Evolutionary conservation across 495 filamentous ascomycete species (phyloP).

Genomic region (Hyphodiscus hymeniophilus): DNA sequence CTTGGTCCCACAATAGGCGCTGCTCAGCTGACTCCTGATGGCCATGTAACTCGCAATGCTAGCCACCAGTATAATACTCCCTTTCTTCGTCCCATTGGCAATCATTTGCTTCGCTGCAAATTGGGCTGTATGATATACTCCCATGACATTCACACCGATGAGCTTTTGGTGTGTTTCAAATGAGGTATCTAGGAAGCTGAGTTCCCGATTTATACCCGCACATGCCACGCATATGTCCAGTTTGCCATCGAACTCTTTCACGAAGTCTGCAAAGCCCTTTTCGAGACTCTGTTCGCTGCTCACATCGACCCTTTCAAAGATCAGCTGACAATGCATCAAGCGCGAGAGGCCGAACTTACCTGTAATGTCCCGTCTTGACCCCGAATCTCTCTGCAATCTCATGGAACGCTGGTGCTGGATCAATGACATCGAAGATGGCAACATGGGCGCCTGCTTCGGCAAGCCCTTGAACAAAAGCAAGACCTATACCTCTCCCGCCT

Average conservation of each 20-base stretch:
- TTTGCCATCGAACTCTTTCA: constrained; percentile 31
- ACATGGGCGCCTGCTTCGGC: constrained; percentile 26
- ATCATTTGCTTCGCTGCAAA: constrained; percentile 41
- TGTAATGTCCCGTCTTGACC: constrained; percentile 32
- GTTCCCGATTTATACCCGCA: constrained; percentile 33
- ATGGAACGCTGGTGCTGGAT: constrained; percentile 20
- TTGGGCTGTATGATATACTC: constrained; percentile 34
- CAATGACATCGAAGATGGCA: constrained; percentile 32
- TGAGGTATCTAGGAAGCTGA: constrained; percentile 32
- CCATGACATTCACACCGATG: constrained; percentile 19
- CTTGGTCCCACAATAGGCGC: constrained; percentile 30
- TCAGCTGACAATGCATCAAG: not conserved
- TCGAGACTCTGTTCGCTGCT: constrained; percentile 1
- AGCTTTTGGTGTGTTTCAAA: constrained; percentile 36
- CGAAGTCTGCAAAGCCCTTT: constrained; percentile 22
- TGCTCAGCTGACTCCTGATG: constrained; percentile 17
- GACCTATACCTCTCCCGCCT: constrained; percentile 41
- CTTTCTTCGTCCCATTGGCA: constrained; percentile 34
- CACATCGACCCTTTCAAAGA: constrained; percentile 9
- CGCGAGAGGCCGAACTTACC: not conserved
- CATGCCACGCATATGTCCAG: constrained; percentile 36
- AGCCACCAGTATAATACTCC: constrained; percentile 38
- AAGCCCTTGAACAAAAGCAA: constrained; percentile 27
- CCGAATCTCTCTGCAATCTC: constrained; percentile 27
- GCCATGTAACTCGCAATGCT: constrained; percentile 41